Evolutionary conservation across 768 basidiomycete species (phyloP), one percentile per base, ranked within the genome.

Genomic region (Gyrodon lividus): DNA sequence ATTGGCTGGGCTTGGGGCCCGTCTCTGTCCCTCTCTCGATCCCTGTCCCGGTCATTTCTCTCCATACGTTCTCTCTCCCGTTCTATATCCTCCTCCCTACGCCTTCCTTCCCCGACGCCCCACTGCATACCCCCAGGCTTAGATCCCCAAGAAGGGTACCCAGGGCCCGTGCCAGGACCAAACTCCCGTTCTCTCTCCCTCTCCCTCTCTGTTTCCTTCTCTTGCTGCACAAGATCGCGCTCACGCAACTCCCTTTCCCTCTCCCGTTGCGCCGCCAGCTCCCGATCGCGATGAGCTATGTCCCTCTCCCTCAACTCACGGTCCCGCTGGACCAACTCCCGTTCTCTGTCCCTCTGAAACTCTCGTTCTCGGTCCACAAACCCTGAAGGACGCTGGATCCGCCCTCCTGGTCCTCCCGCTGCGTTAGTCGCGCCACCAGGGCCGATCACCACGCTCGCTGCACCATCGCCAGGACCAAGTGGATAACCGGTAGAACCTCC

Each of bases 61-160:
- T 64, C 61, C 1, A 41, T 33, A 0, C 61, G 61, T 49, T 54
- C 63, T 54, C 58, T 62, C 50, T 52, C 69, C 54, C 50, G 62
- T 51, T 54, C 68, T 55, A 62, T 58, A 47, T 64, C 64, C 14
- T 74, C 52, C 64, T 77, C 75, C 48, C 74, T 63, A 50, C 70
- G 66, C 51, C 59, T 66, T 14, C 58, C 55, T 17, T 74, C 64
- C 47, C 70, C 71, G 37, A 66, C 48, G 49, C 68, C 62, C 66
- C 64, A 65, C 41, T 67, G 67, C 46, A 65, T 61, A 9, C 62
- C 59, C 24, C 63, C 69, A 22, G 64, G 57, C 43, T 75, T 75
- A 8, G 75, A 67, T 58, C 58, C 67, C 59, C 55, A 69, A 55
- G 60, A 63, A 60, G 55, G 51, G 50, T 56, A 56, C 31, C 57